Percentiles rank a stretch among this genome's conserved stretches.
Evolutionary conservation across 2,329 filamentous ascomycete genomes (phyloP).

Genomic region (Alternaria atra): DNA sequence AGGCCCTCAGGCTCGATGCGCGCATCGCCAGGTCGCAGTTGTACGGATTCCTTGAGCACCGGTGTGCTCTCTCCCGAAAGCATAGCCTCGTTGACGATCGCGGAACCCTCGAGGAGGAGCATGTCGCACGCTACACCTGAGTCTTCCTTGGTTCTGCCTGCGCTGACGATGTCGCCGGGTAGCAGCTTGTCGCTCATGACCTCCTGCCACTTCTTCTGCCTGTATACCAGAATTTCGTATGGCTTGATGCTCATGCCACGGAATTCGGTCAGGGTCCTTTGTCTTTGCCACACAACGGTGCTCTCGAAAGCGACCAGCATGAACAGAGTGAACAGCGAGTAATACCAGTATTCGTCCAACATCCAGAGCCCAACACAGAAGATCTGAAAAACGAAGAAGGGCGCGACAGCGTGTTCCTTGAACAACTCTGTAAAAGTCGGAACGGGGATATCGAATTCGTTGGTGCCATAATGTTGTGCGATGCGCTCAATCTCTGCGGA

Average conservation of each 20-base stretch:
- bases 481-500: slow-evolving; percentile 80
- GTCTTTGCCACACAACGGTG: slow-evolving; percentile 98
- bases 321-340: slow-evolving; percentile 97
- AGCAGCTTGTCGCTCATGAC: slow-evolving; percentile 89
- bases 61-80: slow-evolving; percentile 97
- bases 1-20: slow-evolving; percentile 85
- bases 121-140: slow-evolving; percentile 97
- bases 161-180: slow-evolving; percentile 91
- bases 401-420: slow-evolving; percentile 97
- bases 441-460: slow-evolving; percentile 97
- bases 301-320: slow-evolving; percentile 99
- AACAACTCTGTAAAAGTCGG: slow-evolving; percentile 95
- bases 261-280: slow-evolving; percentile 94
- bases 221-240: slow-evolving; percentile 91
- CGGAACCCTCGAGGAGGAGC: slow-evolving; percentile 91
- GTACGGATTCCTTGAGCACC: slow-evolving; percentile 93
- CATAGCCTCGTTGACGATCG: slow-evolving; percentile 99
- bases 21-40: slow-evolving; percentile 84
- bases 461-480: slow-evolving; percentile 92
- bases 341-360: slow-evolving; percentile 99
- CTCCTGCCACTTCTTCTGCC: slow-evolving; percentile 87
- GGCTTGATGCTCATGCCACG: slow-evolving; percentile 99
- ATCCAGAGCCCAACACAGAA: slow-evolving; percentile 99
- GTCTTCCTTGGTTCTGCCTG: slow-evolving; percentile 93
- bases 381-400: slow-evolving; percentile 98